Base-by-base conservation (phyloP, 1,284 basidiomycete genomes). In the Coriolopsis trogii region DNA sequence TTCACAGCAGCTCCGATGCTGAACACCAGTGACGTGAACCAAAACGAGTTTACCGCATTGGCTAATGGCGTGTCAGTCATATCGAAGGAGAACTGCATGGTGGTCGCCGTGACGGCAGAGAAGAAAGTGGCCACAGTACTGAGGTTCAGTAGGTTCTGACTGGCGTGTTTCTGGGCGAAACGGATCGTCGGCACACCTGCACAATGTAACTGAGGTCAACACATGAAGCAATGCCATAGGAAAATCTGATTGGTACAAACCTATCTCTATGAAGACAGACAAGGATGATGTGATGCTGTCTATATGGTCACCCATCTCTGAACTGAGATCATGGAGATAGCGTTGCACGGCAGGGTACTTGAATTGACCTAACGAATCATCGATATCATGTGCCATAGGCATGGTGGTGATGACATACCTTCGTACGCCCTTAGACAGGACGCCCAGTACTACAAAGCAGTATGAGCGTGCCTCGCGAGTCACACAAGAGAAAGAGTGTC, bases 121-220 rank as follows among this genome's bases (percentile, higher is more conserved):
- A 90, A 89, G 70, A 90, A 89, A 43, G 87, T 90, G 29, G 87
- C 86, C 9, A 89, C 84, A 10, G 85, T 87, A 31, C 84, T 87
- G 39, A 87, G 71, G 58, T 87, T 89, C 29, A 87, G 77, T 4
- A 89, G 72, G 56, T 87, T 88, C 31, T 55, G 75, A 8, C 85
- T 84, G 4, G 79, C 84, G 59, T 88, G 86, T 56, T 85, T 82
- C 66, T 90, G 87, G 0, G 83, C 83, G 59, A 87, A 87, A 36
- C 85, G 80, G 59, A 90, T 89, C 1, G 84, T 85, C 15, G 86
- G 85, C 10, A 90, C 84, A 65, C 85, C 84, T 85, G 45, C 38
- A 18, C 25, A 33, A 9, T 10, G 9, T 24, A 6, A 36, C 45
- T 56, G 24, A 43, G 44, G 46, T 51, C 33, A 40, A 3, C 33